Conservation (phyloP, 495 filamentous ascomycete species). For the Achaetomiella virescens region DNA sequence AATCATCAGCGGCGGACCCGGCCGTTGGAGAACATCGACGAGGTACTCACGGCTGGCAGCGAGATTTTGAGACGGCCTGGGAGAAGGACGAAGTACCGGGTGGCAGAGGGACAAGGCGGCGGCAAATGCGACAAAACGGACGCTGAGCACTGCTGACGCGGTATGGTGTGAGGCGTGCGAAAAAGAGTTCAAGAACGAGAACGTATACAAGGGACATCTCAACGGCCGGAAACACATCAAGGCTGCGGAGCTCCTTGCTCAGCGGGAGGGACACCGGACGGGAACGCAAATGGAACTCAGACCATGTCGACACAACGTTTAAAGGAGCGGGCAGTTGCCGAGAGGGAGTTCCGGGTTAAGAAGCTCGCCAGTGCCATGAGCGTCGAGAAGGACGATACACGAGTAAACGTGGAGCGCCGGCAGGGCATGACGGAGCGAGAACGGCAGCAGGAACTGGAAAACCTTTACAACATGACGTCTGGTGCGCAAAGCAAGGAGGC, state of each 20-base stretch:
- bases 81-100: slow-evolving; percentile 67
- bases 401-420: slow-evolving; percentile 86
- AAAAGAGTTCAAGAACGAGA: slow-evolving; percentile 92
- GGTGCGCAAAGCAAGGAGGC: slow-evolving; percentile 27
- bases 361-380: slow-evolving; percentile 70
- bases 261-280: slow-evolving; percentile 29
- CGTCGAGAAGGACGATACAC: slow-evolving; percentile 73
- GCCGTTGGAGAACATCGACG: slow-evolving; percentile 77
- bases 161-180: slow-evolving; percentile 86
- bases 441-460: slow-evolving; percentile 82
- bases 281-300: slow-evolving; percentile 23
- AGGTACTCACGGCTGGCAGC: slow-evolving; percentile 67
- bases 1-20: slow-evolving; percentile 71
- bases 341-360: slow-evolving; percentile 77
- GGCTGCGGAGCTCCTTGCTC: slow-evolving; percentile 56
- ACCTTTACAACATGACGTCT: slow-evolving; percentile 60
- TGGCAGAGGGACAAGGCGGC: slow-evolving; percentile 62
- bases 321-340: slow-evolving; percentile 86
- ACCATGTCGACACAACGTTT: slow-evolving; percentile 46
- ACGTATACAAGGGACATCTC: slow-evolving; percentile 86
- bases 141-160: slow-evolving; percentile 59
- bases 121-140: slow-evolving; percentile 26
- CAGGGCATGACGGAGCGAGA: slow-evolving; percentile 96
- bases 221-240: slow-evolving; percentile 87
- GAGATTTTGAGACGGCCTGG: slow-evolving; percentile 82